Base-by-base conservation (phyloP, 1,139 yeast species). In the Kodamaea alishanica region DNA sequence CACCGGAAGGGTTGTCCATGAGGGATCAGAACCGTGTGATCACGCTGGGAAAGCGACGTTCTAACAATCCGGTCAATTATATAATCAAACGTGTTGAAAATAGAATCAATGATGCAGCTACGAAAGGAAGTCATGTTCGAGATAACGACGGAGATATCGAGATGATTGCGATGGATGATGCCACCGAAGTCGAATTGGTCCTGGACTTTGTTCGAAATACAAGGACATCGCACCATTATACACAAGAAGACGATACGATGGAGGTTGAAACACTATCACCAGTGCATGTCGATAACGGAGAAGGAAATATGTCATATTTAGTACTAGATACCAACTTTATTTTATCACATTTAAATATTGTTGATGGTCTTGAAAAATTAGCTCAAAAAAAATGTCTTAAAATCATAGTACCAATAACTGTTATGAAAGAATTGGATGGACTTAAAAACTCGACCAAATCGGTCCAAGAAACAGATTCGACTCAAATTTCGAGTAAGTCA, bases 291-390 rank as follows among this genome's bases (percentile, higher is more conserved):
- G 51, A 47, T 23, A 29, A 42, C 2, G 41, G 45, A 1, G 56
- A 48, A 26, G 63, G 63, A 2, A 60, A 58, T 40, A 38, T 54
- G 4, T 63, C 73, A n/a, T 60, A 54, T 34, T 60, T 87, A 40
- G 78, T 87, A 0, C 65, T 85, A 1, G 96, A 88, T 55, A 88
- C 96, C 2, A 88, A 88, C 55, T 85, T 87, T 54, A 65, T 84
- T 8, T 60, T 88, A 6, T 75, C 87, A 1, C 88, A 86, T 56
- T 60, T 86, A 36, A 57, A 67, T 23, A 61, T 84, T 1, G 48
- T 87, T 4, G 76, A 80, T 37, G 71, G 67, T 1, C 55, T 88
- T 27, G 59, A 70, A 6, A 48, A 49, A 1, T 40, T 73, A 4
- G 75, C 76, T 4, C 41, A 47, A 0, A 45, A 60, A 11, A 80